These are phyloP conservation scores for Isoetes taiwanensis DNA, from an alignment of 75 land plant genomes.

Conservation along the genomic window DNA sequence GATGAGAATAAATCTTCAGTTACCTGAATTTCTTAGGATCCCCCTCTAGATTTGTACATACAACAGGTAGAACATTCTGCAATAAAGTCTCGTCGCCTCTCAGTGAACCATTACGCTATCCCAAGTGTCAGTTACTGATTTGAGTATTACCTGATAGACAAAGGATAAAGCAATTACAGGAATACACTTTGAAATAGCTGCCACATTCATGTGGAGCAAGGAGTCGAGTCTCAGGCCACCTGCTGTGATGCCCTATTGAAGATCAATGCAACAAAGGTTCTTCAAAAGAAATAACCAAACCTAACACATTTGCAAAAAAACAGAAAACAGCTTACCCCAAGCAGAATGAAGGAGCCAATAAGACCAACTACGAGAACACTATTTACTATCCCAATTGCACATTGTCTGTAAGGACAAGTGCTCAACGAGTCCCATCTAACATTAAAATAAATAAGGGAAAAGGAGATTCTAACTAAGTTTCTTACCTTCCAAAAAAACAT, in stretches of 20 bases:
- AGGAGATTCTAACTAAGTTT: slow-evolving; percentile 3
- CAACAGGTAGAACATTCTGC: slow-evolving; percentile 96
- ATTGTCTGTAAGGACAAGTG: slow-evolving; percentile 40
- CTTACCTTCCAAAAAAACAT: slow-evolving; percentile 83
- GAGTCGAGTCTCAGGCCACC: slow-evolving; percentile 53
- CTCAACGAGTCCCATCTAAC: neutral
- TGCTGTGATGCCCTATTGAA: slow-evolving; percentile 48
- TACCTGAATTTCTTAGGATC: slow-evolving; percentile 73
- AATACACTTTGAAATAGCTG: slow-evolving; percentile 69
- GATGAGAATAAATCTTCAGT: too few species aligned
- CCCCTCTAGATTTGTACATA: slow-evolving; percentile 92
- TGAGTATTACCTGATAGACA: slow-evolving; percentile 97
- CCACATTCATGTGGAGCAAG: slow-evolving; percentile 55
- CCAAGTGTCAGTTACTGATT: too few species aligned
- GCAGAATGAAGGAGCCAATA: slow-evolving; percentile 48
- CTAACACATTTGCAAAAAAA: too few species aligned
- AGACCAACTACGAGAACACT: slow-evolving; percentile 69
- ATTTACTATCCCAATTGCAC: slow-evolving; percentile 64
- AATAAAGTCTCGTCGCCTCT: too few species aligned
- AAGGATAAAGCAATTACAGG: slow-evolving; percentile 83
- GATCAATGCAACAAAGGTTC: too few species aligned
- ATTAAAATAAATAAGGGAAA: neutral
- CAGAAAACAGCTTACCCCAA: slow-evolving; percentile 91
- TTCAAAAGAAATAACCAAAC: too few species aligned
- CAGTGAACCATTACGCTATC: too few species aligned